phyloP scores from a whole-genome alignment of 257 asterid species.

The Ehretia macrophylla region DNA sequence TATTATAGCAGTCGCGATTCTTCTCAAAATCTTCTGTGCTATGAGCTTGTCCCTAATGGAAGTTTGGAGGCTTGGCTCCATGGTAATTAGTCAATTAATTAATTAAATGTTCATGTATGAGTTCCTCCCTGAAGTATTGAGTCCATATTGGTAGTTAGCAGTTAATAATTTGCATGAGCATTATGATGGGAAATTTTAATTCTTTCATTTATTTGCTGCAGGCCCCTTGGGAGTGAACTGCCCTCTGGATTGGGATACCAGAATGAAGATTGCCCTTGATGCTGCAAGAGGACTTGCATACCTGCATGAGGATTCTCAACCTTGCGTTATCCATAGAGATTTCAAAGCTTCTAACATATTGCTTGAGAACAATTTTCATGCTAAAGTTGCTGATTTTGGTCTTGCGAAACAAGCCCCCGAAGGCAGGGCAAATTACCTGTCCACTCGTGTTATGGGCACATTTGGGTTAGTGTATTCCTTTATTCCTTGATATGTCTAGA shows the following conservation, averaged over 20 bases:
- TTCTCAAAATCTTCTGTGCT: constrained; percentile 86
- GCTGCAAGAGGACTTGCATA: constrained; percentile 99
- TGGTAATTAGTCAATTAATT: constrained; percentile 41
- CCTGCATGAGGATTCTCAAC: constrained; percentile 98
- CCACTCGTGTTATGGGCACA: constrained; percentile 99
- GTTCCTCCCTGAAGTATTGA: too few species aligned
- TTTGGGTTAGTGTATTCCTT: constrained; percentile 65
- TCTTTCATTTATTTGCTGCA: constrained; percentile 17
- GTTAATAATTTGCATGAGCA: background rate
- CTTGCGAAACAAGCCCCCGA: constrained; percentile 97
- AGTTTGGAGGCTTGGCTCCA: constrained; percentile 97
- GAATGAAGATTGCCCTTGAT: constrained; percentile 97
- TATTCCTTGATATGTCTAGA: background rate
- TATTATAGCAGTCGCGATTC: constrained; percentile 73
- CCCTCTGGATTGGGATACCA: constrained; percentile 94
- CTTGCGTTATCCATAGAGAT: constrained; percentile 96
- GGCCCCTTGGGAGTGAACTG: constrained; percentile 92
- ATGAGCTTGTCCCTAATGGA: constrained; percentile 96
- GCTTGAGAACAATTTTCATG: constrained; percentile 86
- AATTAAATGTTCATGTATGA: background rate
- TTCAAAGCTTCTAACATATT: constrained; percentile 94
- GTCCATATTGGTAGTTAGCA: background rate
- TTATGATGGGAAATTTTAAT: too few species aligned
- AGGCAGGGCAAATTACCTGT: constrained; percentile 81
- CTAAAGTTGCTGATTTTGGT: constrained; percentile 98